Evolutionary conservation across 2,329 filamentous ascomycete species (phyloP).

Genomic region (Ceratocystis variospora): DNA sequence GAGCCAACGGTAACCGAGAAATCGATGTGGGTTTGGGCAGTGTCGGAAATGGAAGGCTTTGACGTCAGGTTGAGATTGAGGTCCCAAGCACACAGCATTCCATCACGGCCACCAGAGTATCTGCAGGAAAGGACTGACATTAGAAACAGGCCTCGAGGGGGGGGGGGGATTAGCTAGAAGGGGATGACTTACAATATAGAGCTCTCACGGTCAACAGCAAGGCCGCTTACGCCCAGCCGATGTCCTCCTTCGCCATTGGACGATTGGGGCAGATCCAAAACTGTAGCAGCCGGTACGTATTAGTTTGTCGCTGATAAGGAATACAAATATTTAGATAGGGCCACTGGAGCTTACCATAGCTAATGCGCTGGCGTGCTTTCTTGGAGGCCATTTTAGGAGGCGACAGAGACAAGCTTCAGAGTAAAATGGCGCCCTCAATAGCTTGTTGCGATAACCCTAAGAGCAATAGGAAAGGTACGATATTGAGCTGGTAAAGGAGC

Average conservation of each 20-base stretch:
- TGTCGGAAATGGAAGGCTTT: slow-evolving; percentile 21
- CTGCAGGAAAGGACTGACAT: slow-evolving; percentile 33
- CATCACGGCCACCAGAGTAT: slow-evolving; percentile 91
- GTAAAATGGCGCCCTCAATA: not conserved
- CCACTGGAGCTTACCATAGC: slow-evolving; percentile 43
- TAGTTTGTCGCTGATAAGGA: too few relatives aligned
- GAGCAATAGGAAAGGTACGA: not conserved
- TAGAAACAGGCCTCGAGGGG: slow-evolving; percentile 13
- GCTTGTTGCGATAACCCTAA: not conserved
- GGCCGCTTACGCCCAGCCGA: slow-evolving; percentile 84
- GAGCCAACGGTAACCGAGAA: slow-evolving; percentile 20
- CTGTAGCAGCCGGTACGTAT: slow-evolving; percentile 25
- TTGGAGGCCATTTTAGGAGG: slow-evolving; percentile 41
- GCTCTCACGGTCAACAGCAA: slow-evolving; percentile 71
- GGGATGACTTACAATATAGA: slow-evolving; percentile 63
- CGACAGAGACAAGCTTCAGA: not conserved
- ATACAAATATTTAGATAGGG: not conserved
- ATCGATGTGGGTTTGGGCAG: slow-evolving; percentile 23
- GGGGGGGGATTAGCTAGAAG: slow-evolving; percentile 16
- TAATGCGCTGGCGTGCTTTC: slow-evolving; percentile 56
- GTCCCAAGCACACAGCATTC: slow-evolving; percentile 92
- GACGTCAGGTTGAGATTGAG: slow-evolving; percentile 48
- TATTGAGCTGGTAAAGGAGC: not conserved
- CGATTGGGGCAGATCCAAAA: slow-evolving; percentile 45
- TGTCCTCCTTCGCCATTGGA: slow-evolving; percentile 67